Evolutionary conservation across 2,329 filamentous ascomycete genomes (phyloP).

Genomic region (Lachnellula willkommii): DNA sequence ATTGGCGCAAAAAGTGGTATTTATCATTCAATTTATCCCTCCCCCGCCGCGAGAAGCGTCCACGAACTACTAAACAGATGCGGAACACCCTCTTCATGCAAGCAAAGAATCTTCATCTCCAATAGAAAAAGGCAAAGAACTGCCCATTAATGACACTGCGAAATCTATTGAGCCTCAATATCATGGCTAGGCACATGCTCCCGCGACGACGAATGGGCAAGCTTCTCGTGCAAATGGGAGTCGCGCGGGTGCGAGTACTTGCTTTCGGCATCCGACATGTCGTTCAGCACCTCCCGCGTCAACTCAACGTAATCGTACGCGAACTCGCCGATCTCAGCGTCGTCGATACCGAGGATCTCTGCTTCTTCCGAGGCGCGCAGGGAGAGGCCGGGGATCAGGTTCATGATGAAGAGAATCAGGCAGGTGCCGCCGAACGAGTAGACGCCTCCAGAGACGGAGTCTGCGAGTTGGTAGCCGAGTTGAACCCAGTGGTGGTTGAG

Average conservation of each 20-base stretch:
- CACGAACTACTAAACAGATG: not conserved
- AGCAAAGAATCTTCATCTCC: not conserved
- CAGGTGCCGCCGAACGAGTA: conserved; percentile 78
- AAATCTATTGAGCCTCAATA: not conserved
- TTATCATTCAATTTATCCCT: not conserved
- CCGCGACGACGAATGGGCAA: not conserved
- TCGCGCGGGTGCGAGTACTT: conserved; percentile 4
- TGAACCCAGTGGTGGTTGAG: conserved; percentile 80
- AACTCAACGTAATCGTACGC: conserved; percentile 86
- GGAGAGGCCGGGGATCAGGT: conserved; percentile 68
- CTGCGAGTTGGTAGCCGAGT: conserved; percentile 76
- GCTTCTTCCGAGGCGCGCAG: conserved; percentile 72
- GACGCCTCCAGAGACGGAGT: conserved; percentile 67
- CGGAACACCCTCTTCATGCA: not conserved
- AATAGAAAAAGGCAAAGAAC: not conserved
- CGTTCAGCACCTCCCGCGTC: conserved; percentile 33
- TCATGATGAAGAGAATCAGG: conserved; percentile 74
- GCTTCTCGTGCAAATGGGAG: not conserved
- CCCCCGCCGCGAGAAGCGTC: not conserved
- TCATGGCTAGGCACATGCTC: not conserved
- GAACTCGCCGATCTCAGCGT: conserved; percentile 88
- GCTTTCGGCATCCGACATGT: conserved; percentile 7
- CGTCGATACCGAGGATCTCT: conserved; percentile 80
- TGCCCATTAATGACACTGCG: not conserved
- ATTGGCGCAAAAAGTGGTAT: not conserved